Percentiles rank a stretch among this genome's conserved stretches.
Conservation (phyloP, 2,329 filamentous ascomycete genomes). For the Botrytis porri region DNA sequence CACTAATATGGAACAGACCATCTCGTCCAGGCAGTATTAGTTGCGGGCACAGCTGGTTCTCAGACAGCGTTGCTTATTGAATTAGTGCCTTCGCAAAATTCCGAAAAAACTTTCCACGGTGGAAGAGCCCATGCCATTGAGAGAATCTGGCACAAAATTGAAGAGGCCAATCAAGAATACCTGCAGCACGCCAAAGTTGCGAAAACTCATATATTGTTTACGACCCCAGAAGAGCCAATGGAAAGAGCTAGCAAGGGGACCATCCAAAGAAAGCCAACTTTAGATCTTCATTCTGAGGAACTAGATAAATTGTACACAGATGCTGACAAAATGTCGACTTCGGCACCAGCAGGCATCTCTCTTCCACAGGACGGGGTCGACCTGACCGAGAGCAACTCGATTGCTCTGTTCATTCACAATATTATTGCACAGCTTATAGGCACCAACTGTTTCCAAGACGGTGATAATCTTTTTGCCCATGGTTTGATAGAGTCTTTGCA, state of each 20-base stretch:
- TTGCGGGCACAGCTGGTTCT: no score
- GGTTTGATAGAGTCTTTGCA: background rate
- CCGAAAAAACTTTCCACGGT: no score
- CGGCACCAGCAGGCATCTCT: no score
- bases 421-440: background rate
- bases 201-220: background rate
- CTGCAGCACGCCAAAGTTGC: background rate
- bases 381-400: no score
- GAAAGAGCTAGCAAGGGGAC: background rate
- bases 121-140: no score
- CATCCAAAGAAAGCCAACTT: background rate
- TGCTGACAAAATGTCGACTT: no score
- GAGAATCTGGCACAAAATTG: no score
- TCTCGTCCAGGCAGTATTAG: background rate
- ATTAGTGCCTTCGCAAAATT: no score
- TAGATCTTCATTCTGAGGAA: background rate
- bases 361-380: no score
- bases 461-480: background rate
- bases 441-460: background rate
- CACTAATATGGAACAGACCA: background rate
- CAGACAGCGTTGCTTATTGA: no score
- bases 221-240: background rate
- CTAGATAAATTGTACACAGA: background rate
- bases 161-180: background rate
- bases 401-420: background rate